Evolutionary conservation across 208 protist genomes (phyloP).

Genomic region (Vickermania ingenoplastis): DNA sequence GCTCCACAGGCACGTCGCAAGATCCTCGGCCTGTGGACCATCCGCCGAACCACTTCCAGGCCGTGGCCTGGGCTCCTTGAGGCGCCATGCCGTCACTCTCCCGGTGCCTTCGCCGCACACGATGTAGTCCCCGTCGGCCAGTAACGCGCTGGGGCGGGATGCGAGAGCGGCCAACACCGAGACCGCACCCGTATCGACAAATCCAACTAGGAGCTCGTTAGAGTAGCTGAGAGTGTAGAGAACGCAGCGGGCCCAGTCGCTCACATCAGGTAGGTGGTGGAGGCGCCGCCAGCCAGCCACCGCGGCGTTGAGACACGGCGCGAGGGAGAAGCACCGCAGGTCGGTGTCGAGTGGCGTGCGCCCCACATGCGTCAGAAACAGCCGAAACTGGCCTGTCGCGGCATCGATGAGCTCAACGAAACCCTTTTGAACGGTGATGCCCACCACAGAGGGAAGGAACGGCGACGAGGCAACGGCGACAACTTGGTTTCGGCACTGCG

Average conservation of each 20-base stretch:
- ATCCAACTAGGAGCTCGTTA: constrained; percentile 74
- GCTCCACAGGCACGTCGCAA: not conserved
- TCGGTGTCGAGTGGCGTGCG: constrained; percentile 47
- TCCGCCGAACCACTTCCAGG: not conserved
- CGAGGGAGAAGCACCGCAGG: constrained; percentile 73
- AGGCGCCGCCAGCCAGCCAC: constrained; percentile 1
- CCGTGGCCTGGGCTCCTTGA: constrained; percentile 23
- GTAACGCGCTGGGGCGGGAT: constrained; percentile 54
- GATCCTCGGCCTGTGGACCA: not conserved
- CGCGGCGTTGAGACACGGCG: constrained; percentile 27
- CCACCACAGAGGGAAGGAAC: constrained; percentile 39
- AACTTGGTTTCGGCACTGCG: constrained; percentile 51
- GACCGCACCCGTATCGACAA: constrained; percentile 40
- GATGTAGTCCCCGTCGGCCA: constrained; percentile 66
- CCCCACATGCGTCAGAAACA: constrained; percentile 66
- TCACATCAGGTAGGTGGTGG: too few species aligned
- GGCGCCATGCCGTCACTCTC: constrained; percentile 51
- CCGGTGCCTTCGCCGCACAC: constrained; percentile 68
- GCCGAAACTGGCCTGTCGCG: constrained; percentile 50
- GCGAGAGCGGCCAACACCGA: constrained; percentile 31
- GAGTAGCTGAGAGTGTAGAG: constrained; percentile 74
- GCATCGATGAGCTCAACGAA: constrained; percentile 74
- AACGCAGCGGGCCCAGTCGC: constrained; percentile 10
- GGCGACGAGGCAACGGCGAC: constrained; percentile 34
- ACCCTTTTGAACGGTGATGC: constrained; percentile 58